phyloP scores from a whole-genome alignment of 2,329 filamentous ascomycete genomes.

The Myriangium duriaei region DNA sequence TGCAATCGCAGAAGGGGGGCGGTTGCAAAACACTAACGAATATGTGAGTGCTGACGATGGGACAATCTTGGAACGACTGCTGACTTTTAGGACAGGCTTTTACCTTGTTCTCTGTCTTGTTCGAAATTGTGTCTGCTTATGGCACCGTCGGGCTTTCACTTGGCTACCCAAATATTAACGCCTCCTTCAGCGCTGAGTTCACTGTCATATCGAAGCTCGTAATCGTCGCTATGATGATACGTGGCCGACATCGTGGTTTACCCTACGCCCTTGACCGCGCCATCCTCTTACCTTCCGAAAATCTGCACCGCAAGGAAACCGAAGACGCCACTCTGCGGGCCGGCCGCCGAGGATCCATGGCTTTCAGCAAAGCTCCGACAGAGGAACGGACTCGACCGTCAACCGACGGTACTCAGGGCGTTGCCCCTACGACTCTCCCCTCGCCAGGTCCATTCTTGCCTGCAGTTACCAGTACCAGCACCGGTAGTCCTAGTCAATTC shows the following conservation, averaged over 20 bases:
- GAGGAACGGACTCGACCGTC: conserved; percentile 1
- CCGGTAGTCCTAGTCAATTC: conserved; percentile 1
- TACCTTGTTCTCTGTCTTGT: conserved; percentile 47
- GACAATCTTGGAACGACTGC: conserved; percentile 14
- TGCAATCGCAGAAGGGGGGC: conserved; percentile 68
- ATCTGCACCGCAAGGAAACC: conserved; percentile 48
- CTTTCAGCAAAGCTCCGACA: conserved; percentile 7
- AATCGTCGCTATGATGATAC: conserved; percentile 54
- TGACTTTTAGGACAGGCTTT: conserved; percentile 28
- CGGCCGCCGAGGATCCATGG: conserved; percentile 17
- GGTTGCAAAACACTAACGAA: conserved; percentile 50
- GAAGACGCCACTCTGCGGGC: conserved; percentile 32
- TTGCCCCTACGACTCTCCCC: background rate
- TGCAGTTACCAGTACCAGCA: too few species aligned
- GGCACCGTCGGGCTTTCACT: conserved; percentile 88
- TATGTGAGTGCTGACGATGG: conserved; percentile 16
- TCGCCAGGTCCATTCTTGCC: too few species aligned
- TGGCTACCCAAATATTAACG: conserved; percentile 63
- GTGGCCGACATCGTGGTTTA: conserved; percentile 51
- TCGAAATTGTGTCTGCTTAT: conserved; percentile 82
- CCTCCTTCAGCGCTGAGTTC: conserved; percentile 76
- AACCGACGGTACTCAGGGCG: conserved; percentile 1
- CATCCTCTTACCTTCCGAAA: conserved; percentile 54
- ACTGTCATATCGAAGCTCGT: conserved; percentile 53
- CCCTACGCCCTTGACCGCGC: conserved; percentile 58